Evolutionary conservation across 208 protist genomes (phyloP).

Genomic region (Acanthamoeba triangularis): DNA sequence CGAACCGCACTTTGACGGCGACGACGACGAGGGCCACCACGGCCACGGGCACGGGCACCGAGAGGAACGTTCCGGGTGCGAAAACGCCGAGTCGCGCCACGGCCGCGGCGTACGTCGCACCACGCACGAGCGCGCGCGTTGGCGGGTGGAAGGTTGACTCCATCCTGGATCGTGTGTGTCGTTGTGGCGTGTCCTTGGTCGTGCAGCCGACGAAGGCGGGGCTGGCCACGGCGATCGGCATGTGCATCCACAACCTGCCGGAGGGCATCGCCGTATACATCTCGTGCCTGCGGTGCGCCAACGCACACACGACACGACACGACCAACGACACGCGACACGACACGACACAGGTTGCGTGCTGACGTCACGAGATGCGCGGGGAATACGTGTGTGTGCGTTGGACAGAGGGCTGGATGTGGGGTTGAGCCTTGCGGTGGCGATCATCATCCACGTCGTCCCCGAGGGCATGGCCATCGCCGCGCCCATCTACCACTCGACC

Average conservation of each 20-base stretch:
- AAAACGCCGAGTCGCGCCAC: no score
- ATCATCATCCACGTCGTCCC: constrained; percentile 85
- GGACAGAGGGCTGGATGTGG: constrained; percentile 70
- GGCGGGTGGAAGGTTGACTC: no score
- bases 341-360: no score
- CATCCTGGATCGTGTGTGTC: no score
- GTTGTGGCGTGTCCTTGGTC: no score
- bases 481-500: constrained; percentile 74
- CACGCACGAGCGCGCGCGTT: no score
- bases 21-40: not conserved
- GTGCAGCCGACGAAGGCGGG: constrained; percentile 30
- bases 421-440: constrained; percentile 77
- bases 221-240: constrained; percentile 68
- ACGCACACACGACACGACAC: not conserved
- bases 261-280: constrained; percentile 83
- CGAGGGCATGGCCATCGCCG: constrained; percentile 83
- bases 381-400: no score
- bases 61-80: no score
- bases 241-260: constrained; percentile 84
- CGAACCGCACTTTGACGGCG: constrained; percentile 52
- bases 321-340: no score
- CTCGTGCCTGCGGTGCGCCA: constrained; percentile 51
- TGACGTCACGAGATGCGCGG: no score
- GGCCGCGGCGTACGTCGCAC: not conserved
- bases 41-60: not conserved